These are phyloP conservation scores for Bisporella sp. DNA, from an alignment of 2,329 filamentous ascomycete genomes.

Conservation along the genomic window DNA sequence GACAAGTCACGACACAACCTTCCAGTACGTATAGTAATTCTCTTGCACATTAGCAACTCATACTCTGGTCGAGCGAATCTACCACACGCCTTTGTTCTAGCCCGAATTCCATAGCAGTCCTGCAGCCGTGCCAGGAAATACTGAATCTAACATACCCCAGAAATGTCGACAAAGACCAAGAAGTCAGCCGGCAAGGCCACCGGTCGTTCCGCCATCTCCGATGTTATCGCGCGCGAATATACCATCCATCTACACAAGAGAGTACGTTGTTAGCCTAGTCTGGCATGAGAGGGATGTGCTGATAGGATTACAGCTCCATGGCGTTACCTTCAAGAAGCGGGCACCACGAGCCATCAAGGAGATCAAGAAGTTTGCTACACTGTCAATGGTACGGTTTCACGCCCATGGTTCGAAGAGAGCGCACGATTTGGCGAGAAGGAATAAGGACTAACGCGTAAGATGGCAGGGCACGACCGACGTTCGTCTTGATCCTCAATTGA, in stretches of 20 bases:
- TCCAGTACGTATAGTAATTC: conserved; percentile 15
- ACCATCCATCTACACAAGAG: conserved; percentile 99
- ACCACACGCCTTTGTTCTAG: neutral
- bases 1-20: conserved; percentile 18
- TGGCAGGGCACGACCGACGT: conserved; percentile 88
- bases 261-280: conserved; percentile 53
- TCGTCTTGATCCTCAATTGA: conserved; percentile 95
- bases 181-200: conserved; percentile 63
- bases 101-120: neutral
- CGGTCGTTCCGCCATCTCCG: conserved; percentile 85
- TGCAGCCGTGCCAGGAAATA: neutral
- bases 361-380: conserved; percentile 88
- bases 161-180: conserved; percentile 61
- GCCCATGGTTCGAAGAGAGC: neutral
- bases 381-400: conserved; percentile 79
- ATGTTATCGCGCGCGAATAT: conserved; percentile 99
- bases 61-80: neutral
- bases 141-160: conserved; percentile 32
- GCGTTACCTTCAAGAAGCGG: conserved; percentile 99
- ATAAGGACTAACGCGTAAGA: conserved; percentile 15
- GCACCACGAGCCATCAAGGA: conserved; percentile 98
- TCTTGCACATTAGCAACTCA: no score
- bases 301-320: conserved; percentile 72
- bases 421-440: neutral
- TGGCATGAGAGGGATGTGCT: conserved; percentile 31